A percentile compares a stretch with the other conserved stretches of the same genome.
phyloP scores from a whole-genome alignment of 305 asterid genomes.

The Fraxinus angustifolia region DNA sequence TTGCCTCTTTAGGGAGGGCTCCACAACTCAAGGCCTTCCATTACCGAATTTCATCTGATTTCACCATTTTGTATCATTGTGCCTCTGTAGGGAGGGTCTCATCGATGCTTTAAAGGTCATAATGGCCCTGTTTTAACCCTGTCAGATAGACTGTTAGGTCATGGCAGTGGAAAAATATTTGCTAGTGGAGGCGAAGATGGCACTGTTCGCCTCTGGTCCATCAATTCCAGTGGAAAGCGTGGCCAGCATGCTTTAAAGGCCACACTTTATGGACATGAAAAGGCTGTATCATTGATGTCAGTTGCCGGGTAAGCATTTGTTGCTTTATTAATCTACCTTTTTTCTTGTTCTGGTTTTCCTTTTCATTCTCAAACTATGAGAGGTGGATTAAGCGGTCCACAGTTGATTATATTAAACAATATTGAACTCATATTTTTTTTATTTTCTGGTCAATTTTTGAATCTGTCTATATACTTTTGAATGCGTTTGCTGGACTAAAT shows the following conservation, averaged over 20 bases:
- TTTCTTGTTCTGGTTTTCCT: not conserved
- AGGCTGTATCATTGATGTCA: conserved; percentile 57
- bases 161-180: conserved; percentile 43
- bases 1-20: conserved; percentile 47
- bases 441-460: not conserved
- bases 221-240: conserved; percentile 60
- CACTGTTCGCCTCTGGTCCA: conserved; percentile 81
- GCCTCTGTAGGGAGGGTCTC: conserved; percentile 53
- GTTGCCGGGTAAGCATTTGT: conserved; percentile 58
- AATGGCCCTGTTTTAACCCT: conserved; percentile 59
- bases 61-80: conserved; percentile 13
- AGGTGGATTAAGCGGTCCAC: not conserved
- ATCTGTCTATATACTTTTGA: not conserved
- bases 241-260: conserved; percentile 64
- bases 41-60: not conserved
- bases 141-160: conserved; percentile 72
- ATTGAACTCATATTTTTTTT: not conserved
- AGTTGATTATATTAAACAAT: not conserved
- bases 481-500: not conserved
- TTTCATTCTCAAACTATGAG: not conserved
- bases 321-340: conserved; percentile 4
- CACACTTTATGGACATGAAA: conserved; percentile 77
- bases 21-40: not conserved
- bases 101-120: conserved; percentile 72
- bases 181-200: conserved; percentile 90